Percentiles rank a stretch among this genome's conserved stretches.
Evolutionary conservation across 805 yeast genomes (phyloP).

Genomic region (Millerozyma acaciae): DNA sequence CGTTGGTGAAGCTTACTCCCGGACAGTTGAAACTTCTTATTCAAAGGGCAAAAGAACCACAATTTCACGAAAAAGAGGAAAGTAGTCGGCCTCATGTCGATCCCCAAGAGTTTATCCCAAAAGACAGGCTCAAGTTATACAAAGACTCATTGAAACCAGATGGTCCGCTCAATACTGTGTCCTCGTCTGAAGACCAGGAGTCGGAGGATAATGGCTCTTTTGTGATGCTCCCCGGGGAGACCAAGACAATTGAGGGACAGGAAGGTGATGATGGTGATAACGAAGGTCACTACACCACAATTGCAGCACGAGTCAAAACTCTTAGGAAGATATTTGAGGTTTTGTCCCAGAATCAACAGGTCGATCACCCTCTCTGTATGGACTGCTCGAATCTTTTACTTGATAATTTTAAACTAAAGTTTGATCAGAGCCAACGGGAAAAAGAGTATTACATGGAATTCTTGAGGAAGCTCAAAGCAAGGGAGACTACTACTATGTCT

Average conservation of each 20-base stretch:
- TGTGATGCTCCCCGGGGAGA: conserved; percentile 4
- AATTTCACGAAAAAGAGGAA: not conserved
- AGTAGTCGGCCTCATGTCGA: conserved; percentile 17
- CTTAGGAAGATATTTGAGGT: conserved; percentile 67
- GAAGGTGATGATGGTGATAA: conserved; percentile 6
- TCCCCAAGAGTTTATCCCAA: conserved; percentile 34
- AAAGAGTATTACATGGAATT: conserved; percentile 75
- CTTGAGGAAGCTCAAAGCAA: conserved; percentile 57
- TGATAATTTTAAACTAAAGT: conserved; percentile 60
- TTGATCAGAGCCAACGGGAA: conserved; percentile 71
- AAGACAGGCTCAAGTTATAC: conserved; percentile 34
- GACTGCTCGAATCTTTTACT: conserved; percentile 75
- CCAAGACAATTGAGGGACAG: conserved; percentile 1
- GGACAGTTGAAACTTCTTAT: conserved; percentile 55
- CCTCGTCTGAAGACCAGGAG: conserved; percentile 12
- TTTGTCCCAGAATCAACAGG: conserved; percentile 62
- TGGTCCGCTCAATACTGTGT: conserved; percentile 19
- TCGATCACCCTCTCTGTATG: conserved; percentile 80
- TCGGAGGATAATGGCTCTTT: conserved; percentile 3
- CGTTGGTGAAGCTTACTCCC: conserved; percentile 47
- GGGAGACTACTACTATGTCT: conserved; percentile 10
- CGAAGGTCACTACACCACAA: conserved; percentile 17
- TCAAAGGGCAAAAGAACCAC: conserved; percentile 25
- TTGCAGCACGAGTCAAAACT: conserved; percentile 49
- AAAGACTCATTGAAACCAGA: conserved; percentile 18